A percentile compares a stretch with the other conserved stretches of the same genome.
phyloP scores from a whole-genome alignment of 768 basidiomycete species.

The Mycena pura region DNA sequence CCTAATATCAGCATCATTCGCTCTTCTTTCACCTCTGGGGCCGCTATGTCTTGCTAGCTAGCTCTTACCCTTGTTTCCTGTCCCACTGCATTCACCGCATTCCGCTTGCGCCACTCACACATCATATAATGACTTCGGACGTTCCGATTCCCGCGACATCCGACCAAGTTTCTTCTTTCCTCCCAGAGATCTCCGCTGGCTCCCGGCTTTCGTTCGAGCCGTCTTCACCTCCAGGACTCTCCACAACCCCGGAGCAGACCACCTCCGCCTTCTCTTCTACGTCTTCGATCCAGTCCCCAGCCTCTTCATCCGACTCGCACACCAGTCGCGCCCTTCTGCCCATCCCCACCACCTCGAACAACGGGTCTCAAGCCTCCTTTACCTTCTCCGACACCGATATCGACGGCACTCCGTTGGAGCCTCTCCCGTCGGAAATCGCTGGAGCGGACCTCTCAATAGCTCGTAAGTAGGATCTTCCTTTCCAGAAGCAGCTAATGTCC shows the following conservation, averaged over 20 bases:
- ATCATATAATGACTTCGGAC: constrained; percentile 12
- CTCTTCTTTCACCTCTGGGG: constrained; percentile 13
- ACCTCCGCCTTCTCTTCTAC: constrained; percentile 14
- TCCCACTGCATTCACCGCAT: constrained; percentile 7
- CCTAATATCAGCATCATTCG: constrained; percentile 23
- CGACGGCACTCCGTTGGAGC: constrained; percentile 42
- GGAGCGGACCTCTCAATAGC: constrained; percentile 65
- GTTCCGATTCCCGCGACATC: constrained; percentile 9
- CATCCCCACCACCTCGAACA: constrained; percentile 44
- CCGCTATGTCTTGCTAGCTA: constrained; percentile 14
- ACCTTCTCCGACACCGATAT: constrained; percentile 52
- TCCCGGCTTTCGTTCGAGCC: constrained; percentile 13
- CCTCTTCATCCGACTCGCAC: constrained; percentile 24
- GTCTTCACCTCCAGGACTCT: constrained; percentile 17
- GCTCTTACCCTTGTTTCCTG: not conserved
- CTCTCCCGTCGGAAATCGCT: constrained; percentile 57
- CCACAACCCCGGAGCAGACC: constrained; percentile 10
- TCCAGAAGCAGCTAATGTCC: constrained; percentile 18
- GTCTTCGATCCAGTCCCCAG: constrained; percentile 18
- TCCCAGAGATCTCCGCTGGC: constrained; percentile 13
- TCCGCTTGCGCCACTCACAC: no score
- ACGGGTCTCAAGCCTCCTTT: constrained; percentile 50
- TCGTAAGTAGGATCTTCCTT: constrained; percentile 47
- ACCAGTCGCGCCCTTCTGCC: constrained; percentile 48
- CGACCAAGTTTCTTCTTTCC: not conserved